Percentiles rank a stretch among this genome's conserved stretches.
These are phyloP conservation scores for Wickerhamiella cacticola DNA, from an alignment of 805 yeast genomes.

Conservation along the genomic window DNA sequence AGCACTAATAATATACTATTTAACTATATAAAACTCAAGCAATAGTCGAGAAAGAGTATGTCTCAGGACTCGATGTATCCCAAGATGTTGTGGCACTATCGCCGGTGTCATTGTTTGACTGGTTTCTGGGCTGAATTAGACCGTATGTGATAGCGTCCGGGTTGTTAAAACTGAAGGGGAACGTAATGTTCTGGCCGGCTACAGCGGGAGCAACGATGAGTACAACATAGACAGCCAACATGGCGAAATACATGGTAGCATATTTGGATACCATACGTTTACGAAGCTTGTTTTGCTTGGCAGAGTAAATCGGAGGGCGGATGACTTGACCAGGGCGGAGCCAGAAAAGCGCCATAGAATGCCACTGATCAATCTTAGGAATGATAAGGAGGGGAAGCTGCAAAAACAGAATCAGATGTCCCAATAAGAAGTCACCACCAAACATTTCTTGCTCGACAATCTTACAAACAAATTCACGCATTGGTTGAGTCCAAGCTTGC, in stretches of 20 bases:
- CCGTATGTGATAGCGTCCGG: conserved; percentile 39
- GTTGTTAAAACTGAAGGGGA: conserved; percentile 26
- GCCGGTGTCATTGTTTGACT: conserved; percentile 67
- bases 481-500: conserved; percentile 90
- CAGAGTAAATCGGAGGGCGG: conserved; percentile 93
- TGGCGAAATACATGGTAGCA: conserved; percentile 61
- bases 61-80: conserved; percentile 41
- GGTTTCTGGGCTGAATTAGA: conserved; percentile 80
- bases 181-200: conserved; percentile 49
- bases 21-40: conserved; percentile 5
- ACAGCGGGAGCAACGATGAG: conserved; percentile 86
- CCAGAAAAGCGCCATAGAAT: conserved; percentile 97
- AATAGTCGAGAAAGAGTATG: conserved; percentile 33
- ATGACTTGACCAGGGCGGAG: conserved; percentile 92
- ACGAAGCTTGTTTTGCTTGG: conserved; percentile 91
- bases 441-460: conserved; percentile 87
- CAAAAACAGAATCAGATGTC: conserved; percentile 74
- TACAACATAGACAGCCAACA: conserved; percentile 58
- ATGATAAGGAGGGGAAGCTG: conserved; percentile 78
- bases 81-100: conserved; percentile 29
- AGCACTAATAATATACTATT: conserved; percentile 2
- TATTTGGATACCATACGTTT: conserved; percentile 96
- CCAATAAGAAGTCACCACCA: conserved; percentile 91
- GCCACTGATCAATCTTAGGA: conserved; percentile 94
- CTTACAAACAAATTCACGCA: conserved; percentile 91